Evolutionary conservation across 192 early-diverging fungal genomes (phyloP), one percentile per base, ranked within the genome.

Genomic region (Pilaira anomala): DNA sequence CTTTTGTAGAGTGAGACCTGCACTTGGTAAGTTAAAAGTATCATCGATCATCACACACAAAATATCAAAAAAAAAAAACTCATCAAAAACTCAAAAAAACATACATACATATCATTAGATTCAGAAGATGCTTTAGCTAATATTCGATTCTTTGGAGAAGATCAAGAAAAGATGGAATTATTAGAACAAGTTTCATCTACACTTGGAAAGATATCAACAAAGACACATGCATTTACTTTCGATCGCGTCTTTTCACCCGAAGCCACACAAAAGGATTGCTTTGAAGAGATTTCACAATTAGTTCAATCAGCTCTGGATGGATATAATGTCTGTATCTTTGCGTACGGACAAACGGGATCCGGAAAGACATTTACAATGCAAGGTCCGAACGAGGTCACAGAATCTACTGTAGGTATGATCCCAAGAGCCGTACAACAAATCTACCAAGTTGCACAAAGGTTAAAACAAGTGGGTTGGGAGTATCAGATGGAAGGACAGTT

Each of bases 321-420:
- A 2, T 97, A 95, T 68, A 94, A 97, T 58, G 93, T 96, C 8
- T 95, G 93, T 67, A 96, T 98, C 39, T 98, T 98, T 81, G 95
- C 95, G 0, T 98, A 45, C 67, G 96, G 96, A 0, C 96, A 98
- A 80, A 98, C 96, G 1, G 95, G 95, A 1, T 87, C 87, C 59
- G 94, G 94, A 41, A 98, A 96, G 64, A 91, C 91, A 1, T 85
- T 87, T 57, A 92, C 91, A 1, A 92, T 92, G 90, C 82, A 89
- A 66, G 90, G 90, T 28, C 78, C 83, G 0, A 64, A 77, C 44
- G 58, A 74, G 28, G 63, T 70, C 30, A 60, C 63, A 30, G 67
- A 72, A 18, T 59, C 73, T n/a, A 59, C 49, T 4, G 78, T 84
- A 63, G 96, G 97, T 4, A 93, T 98, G 85, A 99, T 99, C 54